Evolutionary conservation across 2,329 filamentous ascomycete genomes (phyloP).

Genomic region (Exophiala sp.): DNA sequence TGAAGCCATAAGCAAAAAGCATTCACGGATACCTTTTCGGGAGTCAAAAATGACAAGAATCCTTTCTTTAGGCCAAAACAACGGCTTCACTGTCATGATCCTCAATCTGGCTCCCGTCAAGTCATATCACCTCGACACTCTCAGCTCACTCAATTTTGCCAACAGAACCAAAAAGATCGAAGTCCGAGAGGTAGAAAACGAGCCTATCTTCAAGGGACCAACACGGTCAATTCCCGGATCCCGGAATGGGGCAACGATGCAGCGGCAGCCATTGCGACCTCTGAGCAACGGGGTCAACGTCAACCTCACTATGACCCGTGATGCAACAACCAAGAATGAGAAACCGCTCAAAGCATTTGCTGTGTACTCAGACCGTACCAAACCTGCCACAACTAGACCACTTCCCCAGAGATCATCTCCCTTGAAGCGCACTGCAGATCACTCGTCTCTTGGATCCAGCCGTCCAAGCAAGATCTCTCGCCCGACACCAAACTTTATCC

Average conservation of each 20-base stretch:
- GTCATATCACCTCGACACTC: slow-evolving; percentile 86
- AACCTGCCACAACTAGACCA: slow-evolving; percentile 33
- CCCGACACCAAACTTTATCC: slow-evolving; percentile 29
- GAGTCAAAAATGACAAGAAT: slow-evolving; percentile 98
- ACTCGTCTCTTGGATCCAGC: slow-evolving; percentile 27
- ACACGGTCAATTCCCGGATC: slow-evolving; percentile 49
- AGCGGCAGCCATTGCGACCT: slow-evolving; percentile 72
- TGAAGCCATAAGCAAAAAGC: slow-evolving; percentile 78
- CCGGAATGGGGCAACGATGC: slow-evolving; percentile 40
- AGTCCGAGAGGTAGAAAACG: slow-evolving; percentile 90
- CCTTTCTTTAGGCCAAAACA: slow-evolving; percentile 84
- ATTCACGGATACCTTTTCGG: slow-evolving; percentile 75
- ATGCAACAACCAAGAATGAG: slow-evolving; percentile 49
- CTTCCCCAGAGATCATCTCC: slow-evolving; percentile 38
- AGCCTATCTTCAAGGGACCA: slow-evolving; percentile 76
- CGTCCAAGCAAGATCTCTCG: slow-evolving; percentile 45
- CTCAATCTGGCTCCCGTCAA: slow-evolving; percentile 86
- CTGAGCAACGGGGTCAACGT: slow-evolving; percentile 70
- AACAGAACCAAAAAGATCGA: slow-evolving; percentile 95
- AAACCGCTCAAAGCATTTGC: slow-evolving; percentile 79
- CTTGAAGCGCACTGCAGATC: slow-evolving; percentile 36
- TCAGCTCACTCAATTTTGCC: slow-evolving; percentile 90
- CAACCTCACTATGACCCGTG: slow-evolving; percentile 52
- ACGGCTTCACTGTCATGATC: slow-evolving; percentile 94
- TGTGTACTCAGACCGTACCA: slow-evolving; percentile 73